Base-by-base conservation (phyloP, 2,329 filamentous ascomycete species). In the Pseudogymnoascus sp. region DNA sequence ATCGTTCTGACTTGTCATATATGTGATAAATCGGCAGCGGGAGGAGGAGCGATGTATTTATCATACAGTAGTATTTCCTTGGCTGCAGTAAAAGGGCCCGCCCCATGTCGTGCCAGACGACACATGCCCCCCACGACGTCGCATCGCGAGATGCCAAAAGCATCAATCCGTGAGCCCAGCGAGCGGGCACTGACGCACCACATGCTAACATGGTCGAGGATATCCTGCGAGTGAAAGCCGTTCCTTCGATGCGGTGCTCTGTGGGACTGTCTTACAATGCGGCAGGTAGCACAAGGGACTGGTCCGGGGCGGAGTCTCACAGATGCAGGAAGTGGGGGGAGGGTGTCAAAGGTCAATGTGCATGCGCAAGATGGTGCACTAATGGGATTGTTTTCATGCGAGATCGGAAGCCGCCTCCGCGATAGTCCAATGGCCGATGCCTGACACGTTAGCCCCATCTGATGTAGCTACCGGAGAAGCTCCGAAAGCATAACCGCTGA, bases 1-100 rank as follows among this genome's bases (percentile, higher is more conserved):
- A 53, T 53, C 46, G 26, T 53, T 53, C 26, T 53, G 46, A 53
- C 46, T 53, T 31, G 46, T 53, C 46, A 53, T 53, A 53, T 31
- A 31, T 53, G 46, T 53, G 46, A 53, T 53, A 15, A 31, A 53
- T 53, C 46, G 23, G 26, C 46, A 53, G 46, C 46, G 46, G 46
- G 23, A 53, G 26, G 5, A 53, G 26, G 26, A 19, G 7, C 23
- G 26, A 53, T 17, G 46, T 31, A 53, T 31, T 31, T 19, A 53
- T 53, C 23, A 31, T 31, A 31, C 46, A 53, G 46, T 53, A 53
- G 46, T 53, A 53, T 6, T 17, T 17, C 5, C 44, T 31, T 53
- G 9, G 44, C 23, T 53, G 42, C 42, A n/a, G 21, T 7, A 15
- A 21, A 46, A 46, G 21, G 44, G 23, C 23, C 7, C 7, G 7